Base-by-base conservation (phyloP, 2,329 filamentous ascomycete species). In the Ambrosiella cleistominuta region DNA sequence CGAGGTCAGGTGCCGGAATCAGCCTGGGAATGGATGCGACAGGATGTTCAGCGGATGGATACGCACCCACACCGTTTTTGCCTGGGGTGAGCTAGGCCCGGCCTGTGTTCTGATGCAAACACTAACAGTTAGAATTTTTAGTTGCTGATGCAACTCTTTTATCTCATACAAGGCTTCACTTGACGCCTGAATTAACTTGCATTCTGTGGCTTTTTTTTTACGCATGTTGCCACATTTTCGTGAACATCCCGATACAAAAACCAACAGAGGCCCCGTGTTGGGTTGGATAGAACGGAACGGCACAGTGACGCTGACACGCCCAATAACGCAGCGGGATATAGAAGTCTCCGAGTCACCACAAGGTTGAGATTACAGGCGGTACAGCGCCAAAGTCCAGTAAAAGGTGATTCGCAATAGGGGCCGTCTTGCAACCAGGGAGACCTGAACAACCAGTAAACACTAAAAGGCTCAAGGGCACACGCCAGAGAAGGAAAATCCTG, bases 1-100 rank as follows among this genome's bases (percentile, higher is more conserved):
- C 59, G 59, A 58, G 59, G 56, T 58, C 59, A 61, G 59, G 52
- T 61, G 59, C 56, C 59, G 56, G 59, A 52, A 58, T 56, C 45
- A 58, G 56, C 39, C 49, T 53, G 49, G 13, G 50, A 54, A 58
- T 45, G 54, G 39, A 59, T 50, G 15, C 19, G 53, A 56, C 42
- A 51, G 44, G 51, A 52, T 53, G 13, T n/a, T 36, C 44, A 53
- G 51, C 44, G 51, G 51, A 38, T 53, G 51, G 51, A 38, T 53
- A 53, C 35, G 51, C 35, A 53, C 44, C 17, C 35, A 53, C 35
- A 37, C 51, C 51, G 51, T 53, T n/a, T 19, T n/a, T 37, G 51
- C 51, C 51, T 53, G 51, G 51, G 35, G 51, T 36, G 35, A 17
- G 51, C 37, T 38, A 39, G 36, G 27, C 51, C 51, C 51, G 51